A percentile compares a stretch with the other conserved stretches of the same genome.
Conservation (phyloP, 495 filamentous ascomycete species). For the Penicillium desertorum region DNA sequence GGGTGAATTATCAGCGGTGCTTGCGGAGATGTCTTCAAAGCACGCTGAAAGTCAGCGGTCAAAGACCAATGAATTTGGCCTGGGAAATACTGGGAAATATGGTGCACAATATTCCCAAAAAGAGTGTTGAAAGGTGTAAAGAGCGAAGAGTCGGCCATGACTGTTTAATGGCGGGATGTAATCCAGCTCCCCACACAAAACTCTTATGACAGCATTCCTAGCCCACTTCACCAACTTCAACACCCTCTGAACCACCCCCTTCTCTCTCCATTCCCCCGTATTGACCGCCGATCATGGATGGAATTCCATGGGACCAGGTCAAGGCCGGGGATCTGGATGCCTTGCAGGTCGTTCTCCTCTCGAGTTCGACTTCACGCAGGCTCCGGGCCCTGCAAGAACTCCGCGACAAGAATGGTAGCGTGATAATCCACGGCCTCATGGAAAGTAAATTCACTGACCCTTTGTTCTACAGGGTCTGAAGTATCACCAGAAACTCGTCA, state of each 20-base stretch:
- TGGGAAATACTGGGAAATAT: neutral
- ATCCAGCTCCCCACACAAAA: conserved; percentile 37
- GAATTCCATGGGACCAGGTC: conserved; percentile 51
- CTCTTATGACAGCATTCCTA: conserved; percentile 50
- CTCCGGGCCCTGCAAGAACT: conserved; percentile 49
- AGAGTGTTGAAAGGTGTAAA: conserved; percentile 11
- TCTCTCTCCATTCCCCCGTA: conserved; percentile 26
- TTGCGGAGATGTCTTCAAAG: conserved; percentile 17
- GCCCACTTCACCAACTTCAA: conserved; percentile 26
- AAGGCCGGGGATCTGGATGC: conserved; percentile 48
- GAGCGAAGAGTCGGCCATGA: conserved; percentile 23
- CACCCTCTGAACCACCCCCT: conserved; percentile 18
- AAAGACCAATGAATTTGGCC: neutral
- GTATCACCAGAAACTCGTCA: conserved; percentile 37
- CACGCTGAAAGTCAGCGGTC: conserved; percentile 9
- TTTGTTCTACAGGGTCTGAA: conserved; percentile 29
- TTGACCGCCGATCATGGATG: conserved; percentile 47
- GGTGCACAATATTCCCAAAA: conserved; percentile 12
- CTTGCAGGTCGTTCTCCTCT: conserved; percentile 46
- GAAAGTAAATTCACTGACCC: conserved; percentile 12
- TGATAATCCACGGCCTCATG: conserved; percentile 4
- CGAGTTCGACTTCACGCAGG: conserved; percentile 50
- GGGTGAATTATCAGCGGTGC: conserved; percentile 12
- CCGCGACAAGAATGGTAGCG: conserved; percentile 47
- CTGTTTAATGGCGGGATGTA: conserved; percentile 24